These are phyloP conservation scores for Sicyos baderoa DNA, from an alignment of 306 rosid genomes.

Conservation along the genomic window DNA sequence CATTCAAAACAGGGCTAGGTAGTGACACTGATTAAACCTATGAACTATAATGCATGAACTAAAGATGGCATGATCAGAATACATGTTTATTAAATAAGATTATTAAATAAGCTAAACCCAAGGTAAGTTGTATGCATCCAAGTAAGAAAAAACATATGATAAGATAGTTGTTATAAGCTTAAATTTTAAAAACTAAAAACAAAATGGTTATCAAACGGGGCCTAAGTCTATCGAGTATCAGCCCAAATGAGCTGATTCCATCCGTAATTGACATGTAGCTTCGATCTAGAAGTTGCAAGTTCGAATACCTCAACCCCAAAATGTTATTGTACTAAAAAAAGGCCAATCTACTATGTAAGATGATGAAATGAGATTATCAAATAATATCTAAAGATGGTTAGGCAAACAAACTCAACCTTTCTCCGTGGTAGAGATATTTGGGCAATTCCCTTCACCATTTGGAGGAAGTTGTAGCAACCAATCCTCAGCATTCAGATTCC, in stretches of 20 bases:
- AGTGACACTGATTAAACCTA: conserved; percentile 11
- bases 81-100: not conserved
- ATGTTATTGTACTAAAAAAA: no score
- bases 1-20: not conserved
- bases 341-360: not conserved
- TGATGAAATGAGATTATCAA: not conserved
- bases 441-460: conserved; percentile 29
- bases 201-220: no score
- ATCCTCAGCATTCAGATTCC: conserved; percentile 77
- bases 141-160: no score
- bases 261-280: no score
- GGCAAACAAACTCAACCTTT: conserved; percentile 33
- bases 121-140: no score
- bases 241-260: no score
- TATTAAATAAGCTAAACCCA: no score
- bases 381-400: not conserved
- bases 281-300: no score
- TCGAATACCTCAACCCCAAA: no score
- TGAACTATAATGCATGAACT: not conserved
- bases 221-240: not conserved
- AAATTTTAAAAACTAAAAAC: no score
- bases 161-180: no score
- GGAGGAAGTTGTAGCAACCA: conserved; percentile 48
- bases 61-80: not conserved
- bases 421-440: conserved; percentile 35